Percentiles rank a stretch among this genome's conserved stretches.
phyloP scores from a whole-genome alignment of 2,329 filamentous ascomycete species.

The Aspergillus hiratsukae region DNA sequence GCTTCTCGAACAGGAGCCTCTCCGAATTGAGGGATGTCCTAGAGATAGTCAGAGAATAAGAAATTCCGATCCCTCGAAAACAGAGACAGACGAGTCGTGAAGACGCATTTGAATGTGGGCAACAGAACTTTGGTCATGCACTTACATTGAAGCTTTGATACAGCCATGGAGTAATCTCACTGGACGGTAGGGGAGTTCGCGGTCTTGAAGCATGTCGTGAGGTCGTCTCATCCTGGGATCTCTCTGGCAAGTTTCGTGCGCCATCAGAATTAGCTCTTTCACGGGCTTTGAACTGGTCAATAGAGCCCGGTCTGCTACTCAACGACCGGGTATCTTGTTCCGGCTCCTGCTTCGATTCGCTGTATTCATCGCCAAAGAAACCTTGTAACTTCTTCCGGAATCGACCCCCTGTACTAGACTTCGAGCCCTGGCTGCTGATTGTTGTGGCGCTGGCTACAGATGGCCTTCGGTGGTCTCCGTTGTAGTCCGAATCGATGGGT shows the following conservation, averaged over 20 bases:
- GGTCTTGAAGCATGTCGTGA: conserved; percentile 75
- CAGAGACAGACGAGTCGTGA: background rate
- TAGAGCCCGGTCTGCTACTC: conserved; percentile 24
- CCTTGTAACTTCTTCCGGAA: conserved; percentile 77
- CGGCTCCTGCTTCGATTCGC: conserved; percentile 57
- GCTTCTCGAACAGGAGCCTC: conserved; percentile 71
- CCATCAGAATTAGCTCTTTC: conserved; percentile 81
- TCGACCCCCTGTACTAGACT: conserved; percentile 64
- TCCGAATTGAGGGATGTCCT: conserved; percentile 73
- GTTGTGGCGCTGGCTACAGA: conserved; percentile 85
- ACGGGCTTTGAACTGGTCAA: conserved; percentile 56
- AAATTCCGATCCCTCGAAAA: background rate
- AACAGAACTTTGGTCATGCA: background rate
- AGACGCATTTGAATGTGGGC: background rate
- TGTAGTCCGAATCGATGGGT: conserved; percentile 57
- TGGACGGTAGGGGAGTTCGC: conserved; percentile 78
- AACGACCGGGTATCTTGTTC: conserved; percentile 58
- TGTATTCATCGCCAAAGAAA: conserved; percentile 90
- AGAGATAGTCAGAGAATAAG: conserved; percentile 4
- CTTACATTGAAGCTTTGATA: conserved; percentile 80
- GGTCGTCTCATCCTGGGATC: conserved; percentile 47
- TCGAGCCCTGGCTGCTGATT: conserved; percentile 79
- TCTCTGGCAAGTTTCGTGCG: conserved; percentile 52
- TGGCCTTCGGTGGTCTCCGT: conserved; percentile 71
- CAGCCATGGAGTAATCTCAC: conserved; percentile 95